phyloP scores from a whole-genome alignment of 768 basidiomycete species.

The Mrakia frigida region DNA sequence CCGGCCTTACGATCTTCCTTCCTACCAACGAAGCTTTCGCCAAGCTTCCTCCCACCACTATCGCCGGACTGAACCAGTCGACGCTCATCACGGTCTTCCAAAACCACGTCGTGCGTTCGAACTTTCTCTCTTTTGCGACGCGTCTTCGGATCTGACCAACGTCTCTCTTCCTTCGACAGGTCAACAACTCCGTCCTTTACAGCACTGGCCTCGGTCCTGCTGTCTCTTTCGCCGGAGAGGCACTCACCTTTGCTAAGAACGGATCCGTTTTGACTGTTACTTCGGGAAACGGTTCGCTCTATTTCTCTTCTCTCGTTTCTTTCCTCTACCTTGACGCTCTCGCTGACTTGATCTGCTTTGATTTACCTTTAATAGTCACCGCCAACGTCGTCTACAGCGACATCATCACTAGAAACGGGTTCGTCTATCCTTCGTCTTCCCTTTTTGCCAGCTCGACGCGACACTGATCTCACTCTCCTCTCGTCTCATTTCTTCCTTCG shows the following conservation, averaged over 20 bases:
- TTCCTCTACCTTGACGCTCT: background rate
- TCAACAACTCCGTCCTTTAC: constrained; percentile 7
- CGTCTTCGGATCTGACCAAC: no score
- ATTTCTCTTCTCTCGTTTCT: no score
- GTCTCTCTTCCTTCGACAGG: no score
- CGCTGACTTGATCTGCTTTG: background rate
- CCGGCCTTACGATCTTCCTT: constrained; percentile 8
- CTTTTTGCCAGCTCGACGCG: no score
- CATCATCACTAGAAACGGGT: constrained; percentile 56
- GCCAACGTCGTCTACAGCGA: constrained; percentile 44
- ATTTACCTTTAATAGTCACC: background rate
- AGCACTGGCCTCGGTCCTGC: background rate
- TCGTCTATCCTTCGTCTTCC: no score
- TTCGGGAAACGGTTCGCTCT: background rate
- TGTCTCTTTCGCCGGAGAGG: background rate
- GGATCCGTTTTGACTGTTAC: background rate
- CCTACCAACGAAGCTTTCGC: constrained; percentile 7
- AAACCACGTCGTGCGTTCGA: constrained; percentile 3
- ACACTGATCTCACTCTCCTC: background rate
- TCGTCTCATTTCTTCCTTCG: background rate
- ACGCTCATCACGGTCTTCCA: background rate
- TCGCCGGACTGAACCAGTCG: background rate
- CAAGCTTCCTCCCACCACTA: background rate
- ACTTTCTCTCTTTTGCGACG: no score
- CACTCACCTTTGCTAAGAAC: background rate